Base-by-base conservation (phyloP, 2,329 filamentous ascomycete genomes). In the Davidsoniella neocaledoniae region DNA sequence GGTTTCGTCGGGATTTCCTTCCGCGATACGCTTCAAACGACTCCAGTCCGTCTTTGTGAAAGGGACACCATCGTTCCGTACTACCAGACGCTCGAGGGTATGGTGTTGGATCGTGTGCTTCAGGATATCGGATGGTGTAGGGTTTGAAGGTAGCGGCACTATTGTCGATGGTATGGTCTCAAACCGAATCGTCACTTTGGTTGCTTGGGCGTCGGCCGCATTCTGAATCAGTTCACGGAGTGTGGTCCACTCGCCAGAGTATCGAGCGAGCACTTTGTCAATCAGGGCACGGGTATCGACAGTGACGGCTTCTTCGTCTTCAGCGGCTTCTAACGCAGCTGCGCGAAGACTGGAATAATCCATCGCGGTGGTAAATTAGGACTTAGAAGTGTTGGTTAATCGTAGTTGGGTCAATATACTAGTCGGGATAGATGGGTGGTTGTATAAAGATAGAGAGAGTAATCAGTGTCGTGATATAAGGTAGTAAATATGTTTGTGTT, bases 1-100 rank as follows among this genome's bases (percentile, higher is more conserved):
- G 43, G 88, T 96, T 67, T 98, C 91, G 63, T 98, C 91, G 0
- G 91, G 91, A 60, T 98, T 98, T 43, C 91, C 93, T 63, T 98
- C 91, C n/a, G 91, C 93, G 55, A 98, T 98, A 54, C 90, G 80
- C 70, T 96, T 96, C 56, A 98, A 63, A 49, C 91, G 77, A 43
- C 80, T 79, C 91, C 91, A 98, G 64, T 98, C 91, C 16, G 87
- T 93, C 58, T 83, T 76, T 47, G 79, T 83, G 60, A 98, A 98
- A 0, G 86, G 75, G 56, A 86, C 76, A 36, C 91, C 91, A 65
- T 98, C 83, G 60, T 98, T 98, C 54, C 86, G 83, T 5, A 96
- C 88, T 8, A 95, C 72, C n/a, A 96, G 70, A 40, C 88, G 79
- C 55, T 81, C 81, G 50, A 96, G 67, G 0, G 88, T 96, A 61